Evolutionary conservation across 139 green algal species (phyloP), one percentile per base, ranked within the genome.

Genomic region (Nannochloris sp.): DNA sequence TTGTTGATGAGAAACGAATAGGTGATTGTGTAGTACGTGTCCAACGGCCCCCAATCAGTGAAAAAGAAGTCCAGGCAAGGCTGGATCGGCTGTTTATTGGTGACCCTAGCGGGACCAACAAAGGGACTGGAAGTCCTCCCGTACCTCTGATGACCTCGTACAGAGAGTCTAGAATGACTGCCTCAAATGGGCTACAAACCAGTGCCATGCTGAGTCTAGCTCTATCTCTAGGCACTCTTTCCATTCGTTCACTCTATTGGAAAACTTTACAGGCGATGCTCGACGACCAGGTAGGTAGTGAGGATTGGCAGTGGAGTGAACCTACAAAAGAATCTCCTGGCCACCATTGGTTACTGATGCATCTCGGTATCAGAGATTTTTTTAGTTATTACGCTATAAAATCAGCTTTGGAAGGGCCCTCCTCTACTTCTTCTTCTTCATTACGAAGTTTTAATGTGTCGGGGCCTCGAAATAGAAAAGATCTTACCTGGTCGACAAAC

Each of bases 131-230:
- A 23, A 53, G 33, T 23, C 23, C 57, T 37, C 34, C 58, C 7
- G n/a, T 61, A 1, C 65, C 65, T 12, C 57, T 79, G 0, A 48
- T 62, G 32, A n/a, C 0, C 27, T 62, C 8, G 12, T 55, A 42
- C 37, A 63, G 47, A 24, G 19, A n/a, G 9, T 54, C 60, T 38
- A 38, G 30, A 60, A 56, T 54, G 34, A 19, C 23, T 30, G 47
- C 47, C 31, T 33, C 58, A 7, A 38, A 9, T 35, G 82, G 84
- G 2, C 59, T 80, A 4, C 83, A 92, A 51, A 81, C 67, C 64
- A 81, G 61, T 46, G 79, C 79, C 48, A 95, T 93, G 81, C 74
- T 95, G 37, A 72, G 69, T 4, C 71, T 81, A 3, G 90, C 81
- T 63, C 70, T 90, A 4, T 69, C 84, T 1, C 61, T 81, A 30